Conservation (phyloP, 2,329 filamentous ascomycete genomes). For the Penicillium paneum region DNA sequence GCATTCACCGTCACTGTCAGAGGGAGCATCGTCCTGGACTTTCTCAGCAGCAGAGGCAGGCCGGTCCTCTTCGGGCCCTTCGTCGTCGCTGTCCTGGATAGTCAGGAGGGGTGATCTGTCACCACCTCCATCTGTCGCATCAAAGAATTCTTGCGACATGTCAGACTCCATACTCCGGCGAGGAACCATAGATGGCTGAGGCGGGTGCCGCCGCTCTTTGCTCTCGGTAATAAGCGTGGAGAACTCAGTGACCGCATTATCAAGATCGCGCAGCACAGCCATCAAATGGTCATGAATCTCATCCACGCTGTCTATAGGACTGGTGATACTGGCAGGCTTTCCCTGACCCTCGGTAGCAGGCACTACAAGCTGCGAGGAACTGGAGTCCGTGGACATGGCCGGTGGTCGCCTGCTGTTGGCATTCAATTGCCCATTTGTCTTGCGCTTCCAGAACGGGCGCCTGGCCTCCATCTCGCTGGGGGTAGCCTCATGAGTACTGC, state of each 20-base stretch:
- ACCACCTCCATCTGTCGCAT: constrained; percentile 68
- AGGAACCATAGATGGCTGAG: constrained; percentile 53
- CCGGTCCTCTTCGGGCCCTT: constrained; percentile 46
- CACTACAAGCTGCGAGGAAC: constrained; percentile 54
- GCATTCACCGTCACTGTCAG: constrained; percentile 57
- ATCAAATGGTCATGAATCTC: constrained; percentile 78
- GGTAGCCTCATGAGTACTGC: constrained; percentile 31
- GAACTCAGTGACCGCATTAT: constrained; percentile 79
- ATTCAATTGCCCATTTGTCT: constrained; percentile 57
- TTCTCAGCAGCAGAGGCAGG: constrained; percentile 41
- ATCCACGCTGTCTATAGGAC: constrained; percentile 53
- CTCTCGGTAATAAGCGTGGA: constrained; percentile 71
- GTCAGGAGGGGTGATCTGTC: constrained; percentile 64
- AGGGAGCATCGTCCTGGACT: constrained; percentile 57
- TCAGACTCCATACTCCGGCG: constrained; percentile 76
- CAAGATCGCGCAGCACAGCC: constrained; percentile 77
- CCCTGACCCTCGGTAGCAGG: constrained; percentile 41
- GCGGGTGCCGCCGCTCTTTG: constrained; percentile 67
- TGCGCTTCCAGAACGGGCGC: constrained; percentile 88
- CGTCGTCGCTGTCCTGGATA: constrained; percentile 71
- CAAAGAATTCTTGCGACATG: constrained; percentile 87
- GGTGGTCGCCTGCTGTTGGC: constrained; percentile 42
- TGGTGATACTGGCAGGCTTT: constrained; percentile 33
- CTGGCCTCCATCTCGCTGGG: constrained; percentile 51
- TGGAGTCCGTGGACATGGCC: constrained; percentile 37